A percentile compares a stretch with the other conserved stretches of the same genome.
Conservation (phyloP, 2,329 filamentous ascomycete genomes). For the Neocatenulostroma microsporum region DNA sequence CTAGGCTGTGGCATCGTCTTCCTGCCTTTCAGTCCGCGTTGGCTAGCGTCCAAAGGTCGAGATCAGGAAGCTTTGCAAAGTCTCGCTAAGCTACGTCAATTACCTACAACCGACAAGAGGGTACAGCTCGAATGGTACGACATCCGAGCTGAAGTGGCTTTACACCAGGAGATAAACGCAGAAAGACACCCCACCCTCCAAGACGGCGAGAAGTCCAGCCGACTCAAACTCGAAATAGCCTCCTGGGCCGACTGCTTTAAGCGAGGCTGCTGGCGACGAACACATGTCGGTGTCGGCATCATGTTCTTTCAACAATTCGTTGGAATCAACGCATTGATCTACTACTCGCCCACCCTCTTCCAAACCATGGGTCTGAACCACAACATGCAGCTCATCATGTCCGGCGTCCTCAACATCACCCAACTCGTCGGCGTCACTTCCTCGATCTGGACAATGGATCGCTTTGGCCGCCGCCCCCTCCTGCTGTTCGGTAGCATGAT, state of each 20-base stretch:
- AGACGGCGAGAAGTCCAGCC: conserved; percentile 17
- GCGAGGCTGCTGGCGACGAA: conserved; percentile 39
- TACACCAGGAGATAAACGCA: conserved; percentile 40
- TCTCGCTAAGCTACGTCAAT: conserved; percentile 25
- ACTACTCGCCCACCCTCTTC: conserved; percentile 43
- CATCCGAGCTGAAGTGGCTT: conserved; percentile 47
- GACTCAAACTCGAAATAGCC: conserved; percentile 38
- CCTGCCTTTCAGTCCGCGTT: conserved; percentile 29
- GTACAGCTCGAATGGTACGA: conserved; percentile 47
- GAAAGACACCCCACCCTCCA: conserved; percentile 31
- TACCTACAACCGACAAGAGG: conserved; percentile 43
- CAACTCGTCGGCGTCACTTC: conserved; percentile 36
- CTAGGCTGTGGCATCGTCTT: conserved; percentile 27
- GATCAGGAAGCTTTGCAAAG: conserved; percentile 25
- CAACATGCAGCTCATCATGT: conserved; percentile 34
- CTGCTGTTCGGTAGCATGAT: conserved; percentile 37
- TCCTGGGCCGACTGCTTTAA: conserved; percentile 44
- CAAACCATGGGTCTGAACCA: conserved; percentile 31
- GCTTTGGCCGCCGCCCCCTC: conserved; percentile 34
- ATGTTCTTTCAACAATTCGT: conserved; percentile 51
- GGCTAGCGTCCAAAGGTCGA: conserved; percentile 26
- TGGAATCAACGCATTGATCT: conserved; percentile 41
- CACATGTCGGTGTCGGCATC: conserved; percentile 44
- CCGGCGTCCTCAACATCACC: conserved; percentile 36
- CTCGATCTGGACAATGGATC: conserved; percentile 39